A percentile compares a stretch with the other conserved stretches of the same genome.
These are phyloP conservation scores for Blastocystis sp. DNA, from an alignment of 352 stramenopile species.

Conservation along the genomic window DNA sequence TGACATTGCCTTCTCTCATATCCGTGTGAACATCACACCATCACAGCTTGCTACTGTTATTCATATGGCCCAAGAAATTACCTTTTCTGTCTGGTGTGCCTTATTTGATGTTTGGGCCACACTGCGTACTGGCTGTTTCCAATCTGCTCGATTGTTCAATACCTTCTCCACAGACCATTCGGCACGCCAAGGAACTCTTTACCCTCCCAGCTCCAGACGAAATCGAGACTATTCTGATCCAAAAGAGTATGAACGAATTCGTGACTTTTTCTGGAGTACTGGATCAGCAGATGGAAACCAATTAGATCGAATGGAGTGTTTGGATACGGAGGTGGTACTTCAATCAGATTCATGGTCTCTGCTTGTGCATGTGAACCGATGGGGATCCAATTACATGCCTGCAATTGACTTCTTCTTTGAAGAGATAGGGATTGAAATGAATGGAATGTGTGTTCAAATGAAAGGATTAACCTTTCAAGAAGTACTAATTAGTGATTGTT, in stretches of 20 bases:
- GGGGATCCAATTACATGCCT: slow-evolving; percentile 1
- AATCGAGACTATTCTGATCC: not conserved
- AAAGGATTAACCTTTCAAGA: not conserved
- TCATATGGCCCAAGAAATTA: slow-evolving; percentile 16
- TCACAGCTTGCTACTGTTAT: not conserved
- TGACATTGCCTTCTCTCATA: not conserved
- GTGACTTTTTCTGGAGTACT: not conserved
- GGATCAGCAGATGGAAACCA: not conserved
- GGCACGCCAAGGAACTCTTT: not conserved
- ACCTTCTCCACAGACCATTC: not conserved
- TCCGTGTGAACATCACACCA: not conserved
- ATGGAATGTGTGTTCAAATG: not conserved
- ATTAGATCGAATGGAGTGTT: not conserved
- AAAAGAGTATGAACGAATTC: not conserved
- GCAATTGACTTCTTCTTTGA: slow-evolving; percentile 37
- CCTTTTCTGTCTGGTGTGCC: slow-evolving; percentile 33
- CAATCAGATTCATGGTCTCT: not conserved
- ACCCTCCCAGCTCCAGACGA: not conserved
- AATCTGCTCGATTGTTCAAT: not conserved
- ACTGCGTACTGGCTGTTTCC: not conserved
- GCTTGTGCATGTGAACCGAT: not conserved
- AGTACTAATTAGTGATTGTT: not conserved
- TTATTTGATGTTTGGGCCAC: not conserved
- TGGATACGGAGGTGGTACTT: not conserved
- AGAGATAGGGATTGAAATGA: not conserved